Conservation (phyloP, 345 rosid species). For the Eucalyptus polybractea region DNA sequence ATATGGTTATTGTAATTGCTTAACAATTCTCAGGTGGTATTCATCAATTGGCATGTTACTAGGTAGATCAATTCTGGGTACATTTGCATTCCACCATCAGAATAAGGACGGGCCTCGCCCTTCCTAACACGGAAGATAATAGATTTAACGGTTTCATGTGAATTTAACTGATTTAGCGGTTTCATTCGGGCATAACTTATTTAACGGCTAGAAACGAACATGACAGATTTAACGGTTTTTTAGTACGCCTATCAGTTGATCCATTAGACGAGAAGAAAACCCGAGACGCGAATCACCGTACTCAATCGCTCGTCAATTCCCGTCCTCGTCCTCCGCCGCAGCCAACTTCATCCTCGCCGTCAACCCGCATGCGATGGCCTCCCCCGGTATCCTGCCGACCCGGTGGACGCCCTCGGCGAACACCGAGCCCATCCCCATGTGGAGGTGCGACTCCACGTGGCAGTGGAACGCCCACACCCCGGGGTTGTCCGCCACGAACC, state of each 20-base stretch:
- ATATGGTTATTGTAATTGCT: not conserved
- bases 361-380: conserved; percentile 45
- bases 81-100: not conserved
- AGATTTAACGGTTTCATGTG: not conserved
- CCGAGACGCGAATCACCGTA: not conserved
- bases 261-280: not conserved
- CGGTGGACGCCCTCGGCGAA: conserved; percentile 46
- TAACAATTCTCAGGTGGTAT: not conserved
- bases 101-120: not conserved
- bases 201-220: not conserved
- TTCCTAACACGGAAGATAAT: not conserved
- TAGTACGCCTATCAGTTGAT: not conserved
- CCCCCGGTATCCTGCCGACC: conserved; percentile 28
- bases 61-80: not conserved
- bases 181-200: not conserved
- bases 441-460: conserved; percentile 82
- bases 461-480: conserved; percentile 95
- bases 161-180: not conserved
- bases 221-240: too few species aligned
- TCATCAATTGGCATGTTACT: not conserved
- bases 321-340: not conserved
- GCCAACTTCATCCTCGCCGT: conserved; percentile 16
- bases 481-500: conserved; percentile 69
- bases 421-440: conserved; percentile 90
- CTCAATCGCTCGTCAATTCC: not conserved